These are phyloP conservation scores for Globisporangium apiculatum DNA, from an alignment of 352 stramenopile species.

Conservation along the genomic window DNA sequence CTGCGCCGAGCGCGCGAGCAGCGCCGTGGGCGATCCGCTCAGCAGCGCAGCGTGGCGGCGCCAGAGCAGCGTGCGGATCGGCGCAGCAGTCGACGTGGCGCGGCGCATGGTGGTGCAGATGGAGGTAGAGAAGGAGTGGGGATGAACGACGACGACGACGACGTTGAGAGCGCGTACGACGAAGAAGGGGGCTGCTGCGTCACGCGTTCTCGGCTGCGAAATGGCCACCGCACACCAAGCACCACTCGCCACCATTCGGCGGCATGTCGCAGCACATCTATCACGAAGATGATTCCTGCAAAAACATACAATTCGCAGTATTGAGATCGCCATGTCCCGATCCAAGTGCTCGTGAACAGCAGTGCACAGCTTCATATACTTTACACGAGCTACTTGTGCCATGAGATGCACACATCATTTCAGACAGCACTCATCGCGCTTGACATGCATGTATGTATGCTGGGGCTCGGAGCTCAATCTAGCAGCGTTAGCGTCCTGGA, in stretches of 20 bases:
- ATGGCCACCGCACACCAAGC: conserved; percentile 11
- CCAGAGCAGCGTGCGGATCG: conserved; percentile 13
- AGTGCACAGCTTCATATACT: neutral
- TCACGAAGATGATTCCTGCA: neutral
- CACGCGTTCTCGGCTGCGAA: conserved; percentile 3
- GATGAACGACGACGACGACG: neutral
- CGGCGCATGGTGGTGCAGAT: conserved; percentile 4
- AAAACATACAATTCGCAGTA: too few species aligned
- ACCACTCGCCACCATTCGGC: neutral
- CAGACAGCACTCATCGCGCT: neutral
- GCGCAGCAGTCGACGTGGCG: conserved; percentile 1
- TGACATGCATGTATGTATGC: neutral
- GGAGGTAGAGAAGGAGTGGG: neutral
- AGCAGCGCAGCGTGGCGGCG: conserved; percentile 9
- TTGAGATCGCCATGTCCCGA: too few species aligned
- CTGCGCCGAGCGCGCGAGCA: conserved; percentile 12
- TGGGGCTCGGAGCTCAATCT: neutral
- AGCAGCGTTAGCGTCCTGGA: too few species aligned
- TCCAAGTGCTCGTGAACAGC: neutral
- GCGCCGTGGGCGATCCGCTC: conserved; percentile 5
- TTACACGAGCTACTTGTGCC: neutral
- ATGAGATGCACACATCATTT: neutral
- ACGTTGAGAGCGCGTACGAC: neutral
- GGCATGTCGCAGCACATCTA: neutral
- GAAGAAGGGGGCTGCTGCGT: conserved; percentile 5